phyloP scores from a whole-genome alignment of 1,139 yeast species.

The Casaregolazyma suthepensis region DNA sequence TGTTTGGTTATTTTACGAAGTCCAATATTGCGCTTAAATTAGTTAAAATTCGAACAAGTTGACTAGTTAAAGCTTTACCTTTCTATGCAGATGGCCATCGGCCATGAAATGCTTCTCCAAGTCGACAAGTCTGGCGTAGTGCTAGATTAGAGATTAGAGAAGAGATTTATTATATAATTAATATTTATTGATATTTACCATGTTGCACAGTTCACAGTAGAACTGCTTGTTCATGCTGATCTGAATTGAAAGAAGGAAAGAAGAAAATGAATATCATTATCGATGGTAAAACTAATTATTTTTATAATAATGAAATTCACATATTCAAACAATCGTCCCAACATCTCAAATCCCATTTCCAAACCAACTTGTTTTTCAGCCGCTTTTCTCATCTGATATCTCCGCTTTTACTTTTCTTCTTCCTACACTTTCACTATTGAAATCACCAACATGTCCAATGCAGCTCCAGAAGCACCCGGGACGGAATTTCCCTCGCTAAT shows the following conservation, averaged over 20 bases:
- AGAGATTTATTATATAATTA: neutral
- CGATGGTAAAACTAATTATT: too few relatives aligned
- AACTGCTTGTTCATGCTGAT: neutral
- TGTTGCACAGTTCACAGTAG: slow-evolving; percentile 3
- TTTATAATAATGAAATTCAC: neutral
- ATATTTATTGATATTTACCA: neutral
- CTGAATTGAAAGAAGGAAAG: neutral
- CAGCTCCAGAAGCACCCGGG: neutral
- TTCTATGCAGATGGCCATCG: slow-evolving; percentile 8
- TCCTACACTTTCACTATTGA: neutral
- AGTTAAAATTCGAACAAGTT: too few relatives aligned
- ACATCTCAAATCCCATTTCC: neutral
- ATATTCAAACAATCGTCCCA: neutral
- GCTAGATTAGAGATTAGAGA: slow-evolving; percentile 1
- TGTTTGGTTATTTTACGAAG: slow-evolving; percentile 4
- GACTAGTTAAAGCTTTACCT: neutral
- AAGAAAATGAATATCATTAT: neutral
- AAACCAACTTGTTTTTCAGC: neutral
- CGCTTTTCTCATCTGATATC: neutral
- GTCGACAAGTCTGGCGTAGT: slow-evolving; percentile 6
- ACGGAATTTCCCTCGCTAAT: slow-evolving; percentile 19
- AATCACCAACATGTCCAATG: neutral
- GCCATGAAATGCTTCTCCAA: slow-evolving; percentile 11
- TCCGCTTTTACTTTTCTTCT: neutral
- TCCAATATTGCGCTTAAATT: slow-evolving; percentile 3